These are phyloP conservation scores for Neodidymelliopsis sp. DNA, from an alignment of 2,329 filamentous ascomycete species.

Conservation along the genomic window DNA sequence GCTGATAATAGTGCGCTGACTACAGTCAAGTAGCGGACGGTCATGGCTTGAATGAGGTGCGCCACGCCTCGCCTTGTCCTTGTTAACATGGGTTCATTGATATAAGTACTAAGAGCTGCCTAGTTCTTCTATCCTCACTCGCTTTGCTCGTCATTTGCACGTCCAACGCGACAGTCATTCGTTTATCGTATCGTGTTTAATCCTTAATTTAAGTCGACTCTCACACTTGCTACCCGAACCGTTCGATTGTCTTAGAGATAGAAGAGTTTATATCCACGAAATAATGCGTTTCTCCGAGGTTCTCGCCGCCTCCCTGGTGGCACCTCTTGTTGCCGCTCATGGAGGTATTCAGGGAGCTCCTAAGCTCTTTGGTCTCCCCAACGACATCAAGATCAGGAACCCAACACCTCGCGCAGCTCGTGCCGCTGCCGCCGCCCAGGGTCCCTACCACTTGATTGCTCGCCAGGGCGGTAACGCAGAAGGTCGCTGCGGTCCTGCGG, in stretches of 20 bases:
- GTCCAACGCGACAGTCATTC: conserved; percentile 37
- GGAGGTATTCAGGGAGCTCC: conserved; percentile 37
- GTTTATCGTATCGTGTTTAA: conserved; percentile 25
- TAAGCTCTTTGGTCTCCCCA: conserved; percentile 45
- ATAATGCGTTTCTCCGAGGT: conserved; percentile 44
- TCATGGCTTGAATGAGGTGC: conserved; percentile 26
- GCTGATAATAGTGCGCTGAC: conserved; percentile 25
- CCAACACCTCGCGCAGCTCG: conserved; percentile 33
- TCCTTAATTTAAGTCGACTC: conserved; percentile 25
- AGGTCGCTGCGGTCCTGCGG: conserved; percentile 40
- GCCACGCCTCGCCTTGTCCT: conserved; percentile 25
- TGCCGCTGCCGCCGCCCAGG: conserved; percentile 19
- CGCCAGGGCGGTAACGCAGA: conserved; percentile 41
- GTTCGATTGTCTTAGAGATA: conserved; percentile 6
- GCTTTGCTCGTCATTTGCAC: conserved; percentile 35
- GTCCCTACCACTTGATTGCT: conserved; percentile 29
- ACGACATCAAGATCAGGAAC: conserved; percentile 41
- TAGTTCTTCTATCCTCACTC: conserved; percentile 21
- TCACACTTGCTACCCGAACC: conserved; percentile 26
- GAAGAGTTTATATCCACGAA: conserved; percentile 1
- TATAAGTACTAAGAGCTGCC: conserved; percentile 32
- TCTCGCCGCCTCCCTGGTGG: conserved; percentile 37
- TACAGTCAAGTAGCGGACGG: conserved; percentile 22
- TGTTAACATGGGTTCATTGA: conserved; percentile 15
- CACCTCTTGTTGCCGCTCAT: conserved; percentile 44